Base-by-base conservation (phyloP, 306 rosid genomes). In the Cicer yamashitae region DNA sequence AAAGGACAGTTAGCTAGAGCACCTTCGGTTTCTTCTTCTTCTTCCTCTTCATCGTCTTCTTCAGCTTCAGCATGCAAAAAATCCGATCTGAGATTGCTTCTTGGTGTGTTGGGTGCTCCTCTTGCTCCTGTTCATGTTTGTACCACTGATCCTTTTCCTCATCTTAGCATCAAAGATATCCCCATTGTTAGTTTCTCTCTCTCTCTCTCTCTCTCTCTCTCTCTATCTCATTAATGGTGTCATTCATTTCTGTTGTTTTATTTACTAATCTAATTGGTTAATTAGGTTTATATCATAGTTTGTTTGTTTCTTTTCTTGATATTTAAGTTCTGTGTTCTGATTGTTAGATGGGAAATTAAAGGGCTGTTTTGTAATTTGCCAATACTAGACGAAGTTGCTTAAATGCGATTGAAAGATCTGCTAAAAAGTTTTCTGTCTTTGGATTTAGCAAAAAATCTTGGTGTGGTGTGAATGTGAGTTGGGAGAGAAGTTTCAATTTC, bases 71-170 rank as follows among this genome's bases (percentile, higher is more conserved):
- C 93, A 10, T 87, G 79, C 58, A 92, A 90, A 62, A 82, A 86
- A 67, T 91, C 98, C 79, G 98, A 94, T 94, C 96, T 94, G 87
- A 89, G 98, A 75, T 74, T 94, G 75, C 68, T 94, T 75, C 96
- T 94, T 39, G 97, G 98, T 37, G 98, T 94, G 11, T 70, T 94
- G 84, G 98, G 97, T 70, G 98, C 98, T 13, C 98, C 98, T 11
- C 87, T 94, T 10, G 96, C 93, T 1, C 98, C 98, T 25, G 90
- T 94, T 61, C 98, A 92, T 82, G 98, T 94, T 38, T 84, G 88
- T 86, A 87, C 96, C 44, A 34, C 87, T 10, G 97, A 94, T 63
- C 92, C 92, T 5, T 82, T 88, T 56, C 97, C 98, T 82, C 98
- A 94, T 57, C 96, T 90, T 39, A 89, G 97, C 86, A 94, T 94